Evolutionary conservation across 495 filamentous ascomycete genomes (phyloP).

Genomic region (Penicillium riverlandense): DNA sequence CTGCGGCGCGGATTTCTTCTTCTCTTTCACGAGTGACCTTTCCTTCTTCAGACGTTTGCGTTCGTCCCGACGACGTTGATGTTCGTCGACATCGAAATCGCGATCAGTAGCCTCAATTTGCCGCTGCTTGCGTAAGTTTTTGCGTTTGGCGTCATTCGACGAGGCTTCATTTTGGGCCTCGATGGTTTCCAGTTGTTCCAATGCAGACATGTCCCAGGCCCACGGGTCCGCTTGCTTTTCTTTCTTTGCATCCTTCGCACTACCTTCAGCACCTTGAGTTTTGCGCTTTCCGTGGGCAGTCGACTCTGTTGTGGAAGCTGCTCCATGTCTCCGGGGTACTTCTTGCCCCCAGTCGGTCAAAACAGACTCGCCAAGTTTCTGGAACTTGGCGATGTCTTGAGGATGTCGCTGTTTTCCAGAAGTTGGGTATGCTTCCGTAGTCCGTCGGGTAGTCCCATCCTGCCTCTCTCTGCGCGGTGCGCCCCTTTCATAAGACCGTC

Average conservation of each 20-base stretch:
- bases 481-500: too few relatives aligned
- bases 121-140: conserved; percentile 11
- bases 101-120: conserved; percentile 22
- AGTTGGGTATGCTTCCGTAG: too few relatives aligned
- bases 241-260: conserved; percentile 2
- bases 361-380: conserved; percentile 9
- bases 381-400: conserved; percentile 12
- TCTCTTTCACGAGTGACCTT: conserved; percentile 28
- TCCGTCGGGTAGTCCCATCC: too few relatives aligned
- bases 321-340: background rate
- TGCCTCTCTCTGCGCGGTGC: too few relatives aligned
- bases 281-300: too few relatives aligned
- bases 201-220: conserved; percentile 29
- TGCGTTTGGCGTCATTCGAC: conserved; percentile 10
- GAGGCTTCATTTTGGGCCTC: conserved; percentile 4
- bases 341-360: conserved; percentile 6
- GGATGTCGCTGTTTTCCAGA: background rate
- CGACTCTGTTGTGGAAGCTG: background rate
- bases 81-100: conserved; percentile 30
- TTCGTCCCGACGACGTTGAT: conserved; percentile 24
- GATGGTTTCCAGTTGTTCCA: conserved; percentile 13
- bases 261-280: background rate
- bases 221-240: conserved; percentile 15
- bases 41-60: conserved; percentile 42
- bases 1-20: conserved; percentile 33